These are phyloP conservation scores for Keithomyces neogunnii DNA, from an alignment of 2,329 filamentous ascomycete genomes.

Conservation along the genomic window DNA sequence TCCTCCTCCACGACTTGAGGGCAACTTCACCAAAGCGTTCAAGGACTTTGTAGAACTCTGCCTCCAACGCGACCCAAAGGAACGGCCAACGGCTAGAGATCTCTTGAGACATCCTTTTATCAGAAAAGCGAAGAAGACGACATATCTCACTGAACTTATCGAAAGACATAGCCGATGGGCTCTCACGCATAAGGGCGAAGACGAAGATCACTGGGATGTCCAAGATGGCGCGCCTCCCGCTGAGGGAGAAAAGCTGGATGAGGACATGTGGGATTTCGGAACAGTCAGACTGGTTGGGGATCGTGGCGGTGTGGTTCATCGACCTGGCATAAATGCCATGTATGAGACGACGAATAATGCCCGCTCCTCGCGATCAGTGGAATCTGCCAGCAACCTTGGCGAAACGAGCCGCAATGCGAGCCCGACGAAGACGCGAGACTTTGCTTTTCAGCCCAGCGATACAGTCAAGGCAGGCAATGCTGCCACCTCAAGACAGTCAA, in stretches of 20 bases:
- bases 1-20: constrained; percentile 70
- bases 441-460: constrained; percentile 36
- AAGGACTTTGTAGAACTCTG: constrained; percentile 82
- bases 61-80: constrained; percentile 78
- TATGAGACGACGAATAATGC: constrained; percentile 76
- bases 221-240: constrained; percentile 42
- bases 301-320: constrained; percentile 45
- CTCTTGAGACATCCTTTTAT: constrained; percentile 87
- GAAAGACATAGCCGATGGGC: constrained; percentile 85
- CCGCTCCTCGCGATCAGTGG: constrained; percentile 47
- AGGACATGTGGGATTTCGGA: constrained; percentile 98
- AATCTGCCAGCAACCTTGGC: constrained; percentile 40
- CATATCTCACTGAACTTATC: constrained; percentile 93
- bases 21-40: constrained; percentile 73
- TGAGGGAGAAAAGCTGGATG: constrained; percentile 52
- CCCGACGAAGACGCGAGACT: constrained; percentile 43
- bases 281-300: constrained; percentile 78
- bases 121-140: constrained; percentile 84
- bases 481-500: constrained; percentile 46
- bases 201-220: constrained; percentile 52
- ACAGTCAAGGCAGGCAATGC: constrained; percentile 45
- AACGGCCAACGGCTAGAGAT: constrained; percentile 79
- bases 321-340: constrained; percentile 59
- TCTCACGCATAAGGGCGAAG: constrained; percentile 65
- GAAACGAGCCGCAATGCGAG: constrained; percentile 42